These are phyloP conservation scores for Hamamelis virginiana DNA, from an alignment of 164 flowering plant species.

Conservation along the genomic window DNA sequence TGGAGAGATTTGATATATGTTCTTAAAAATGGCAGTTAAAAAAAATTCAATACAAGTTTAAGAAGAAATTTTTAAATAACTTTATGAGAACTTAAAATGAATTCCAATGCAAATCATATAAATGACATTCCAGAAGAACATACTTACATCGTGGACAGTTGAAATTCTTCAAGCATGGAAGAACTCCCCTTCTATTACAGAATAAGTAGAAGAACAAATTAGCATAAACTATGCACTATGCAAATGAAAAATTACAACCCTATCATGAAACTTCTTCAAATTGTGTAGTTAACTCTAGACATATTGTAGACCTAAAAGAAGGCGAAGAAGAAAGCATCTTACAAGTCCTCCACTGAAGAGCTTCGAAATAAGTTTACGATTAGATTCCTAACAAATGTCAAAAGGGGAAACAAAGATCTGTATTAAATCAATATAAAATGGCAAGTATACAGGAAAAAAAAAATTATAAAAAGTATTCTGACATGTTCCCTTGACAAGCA, in stretches of 20 bases:
- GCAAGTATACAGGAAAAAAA: neutral
- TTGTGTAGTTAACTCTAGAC: neutral
- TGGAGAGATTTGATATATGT: neutral
- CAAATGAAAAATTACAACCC: neutral
- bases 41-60: neutral
- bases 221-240: constrained; percentile 1
- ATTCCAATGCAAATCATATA: neutral
- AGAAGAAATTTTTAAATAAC: neutral
- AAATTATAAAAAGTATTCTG: constrained; percentile 12
- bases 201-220: constrained; percentile 8
- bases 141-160: constrained; percentile 60
- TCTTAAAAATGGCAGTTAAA: neutral
- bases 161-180: constrained; percentile 49
- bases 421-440: constrained; percentile 1
- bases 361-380: constrained; percentile 65
- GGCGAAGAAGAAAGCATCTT: constrained; percentile 27
- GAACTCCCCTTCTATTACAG: constrained; percentile 27
- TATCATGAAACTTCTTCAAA: too few species aligned
- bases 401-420: neutral
- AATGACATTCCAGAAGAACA: neutral
- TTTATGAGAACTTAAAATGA: neutral
- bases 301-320: neutral
- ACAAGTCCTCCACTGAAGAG: constrained; percentile 45
- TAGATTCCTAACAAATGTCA: constrained; percentile 31
- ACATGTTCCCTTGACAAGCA: constrained; percentile 47